Base-by-base conservation (phyloP, 1,284 basidiomycete species). In the Pseudozyma hubeiensis region DNA sequence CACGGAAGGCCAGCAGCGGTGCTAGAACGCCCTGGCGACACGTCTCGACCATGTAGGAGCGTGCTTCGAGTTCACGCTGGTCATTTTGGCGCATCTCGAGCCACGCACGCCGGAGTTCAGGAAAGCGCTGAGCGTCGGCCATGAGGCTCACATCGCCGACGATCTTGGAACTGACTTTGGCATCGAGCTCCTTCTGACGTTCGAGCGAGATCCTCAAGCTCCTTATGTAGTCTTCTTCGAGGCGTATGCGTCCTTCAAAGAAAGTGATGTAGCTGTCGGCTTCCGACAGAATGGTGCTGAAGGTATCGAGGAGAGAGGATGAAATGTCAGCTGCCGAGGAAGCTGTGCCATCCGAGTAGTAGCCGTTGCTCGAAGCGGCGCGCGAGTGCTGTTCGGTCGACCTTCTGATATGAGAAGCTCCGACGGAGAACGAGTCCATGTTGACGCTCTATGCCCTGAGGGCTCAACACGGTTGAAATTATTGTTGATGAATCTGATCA, bases 181-280 rank as follows among this genome's bases (percentile, higher is more conserved):
- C 53, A 43, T 82, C 81, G 24, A 77, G 55, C 30, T 84, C 82
- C 53, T 76, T 76, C 53, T 80, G 77, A 44, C 61, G 57, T 14
- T 81, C 81, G 10, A 77, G 56, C 37, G 76, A 64, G 14, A 43
- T 7, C 16, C 64, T 65, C 9, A 84, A 53, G 24, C 54, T 60
- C 7, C 55, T 53, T 33, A 81, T 58, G 62, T 83, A 80, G 29
- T 83, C 80, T 40, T 84, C 82, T 60, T 84, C 82, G 10, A 81
- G 49, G 35, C 76, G 77, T 49, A 81, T 65, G 24, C 81, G 64
- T n/a, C 64, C 56, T 47, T 83, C 80, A 53, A 69, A 80, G 29
- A 72, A 63, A 2, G 58, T 61, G 40, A 81, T 63, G 48, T 83
- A 83, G 52, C 77, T 72, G 16, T 83, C 81, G 1, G 68, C 75